These are phyloP conservation scores for Dictyostelium intermedium DNA, from an alignment of 78 protist genomes.

Conservation along the genomic window DNA sequence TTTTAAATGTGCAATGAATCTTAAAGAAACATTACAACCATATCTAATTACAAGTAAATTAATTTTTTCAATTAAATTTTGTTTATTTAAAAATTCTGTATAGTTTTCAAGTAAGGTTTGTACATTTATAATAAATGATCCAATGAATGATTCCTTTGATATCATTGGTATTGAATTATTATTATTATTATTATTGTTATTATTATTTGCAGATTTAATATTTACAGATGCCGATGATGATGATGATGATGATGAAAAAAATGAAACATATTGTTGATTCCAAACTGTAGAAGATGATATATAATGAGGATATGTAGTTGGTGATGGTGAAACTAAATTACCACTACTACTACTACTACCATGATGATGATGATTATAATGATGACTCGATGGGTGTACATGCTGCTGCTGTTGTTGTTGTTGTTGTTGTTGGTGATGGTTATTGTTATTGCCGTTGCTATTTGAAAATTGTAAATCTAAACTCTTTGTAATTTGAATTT, in stretches of 20 bases:
- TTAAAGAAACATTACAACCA: background rate
- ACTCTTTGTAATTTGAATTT: background rate
- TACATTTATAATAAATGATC: background rate
- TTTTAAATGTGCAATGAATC: background rate
- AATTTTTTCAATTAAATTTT: background rate
- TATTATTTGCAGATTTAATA: background rate
- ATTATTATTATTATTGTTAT: background rate
- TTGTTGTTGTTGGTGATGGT: background rate
- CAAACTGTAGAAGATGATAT: background rate
- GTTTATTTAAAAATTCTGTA: background rate
- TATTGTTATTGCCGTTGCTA: background rate
- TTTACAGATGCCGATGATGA: background rate
- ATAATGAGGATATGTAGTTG: conserved; percentile 9
- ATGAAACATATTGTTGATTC: conserved; percentile 19
- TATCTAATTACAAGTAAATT: background rate
- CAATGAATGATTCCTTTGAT: background rate
- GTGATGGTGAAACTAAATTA: background rate
- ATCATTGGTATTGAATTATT: background rate
- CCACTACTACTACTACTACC: background rate
- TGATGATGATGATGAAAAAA: background rate
- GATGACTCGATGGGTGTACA: background rate
- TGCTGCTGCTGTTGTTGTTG: background rate
- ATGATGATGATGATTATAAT: background rate
- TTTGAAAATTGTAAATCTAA: background rate
- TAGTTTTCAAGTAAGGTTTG: background rate